phyloP scores from a whole-genome alignment of 148 eudicot species.

The Bassia scoparia region DNA sequence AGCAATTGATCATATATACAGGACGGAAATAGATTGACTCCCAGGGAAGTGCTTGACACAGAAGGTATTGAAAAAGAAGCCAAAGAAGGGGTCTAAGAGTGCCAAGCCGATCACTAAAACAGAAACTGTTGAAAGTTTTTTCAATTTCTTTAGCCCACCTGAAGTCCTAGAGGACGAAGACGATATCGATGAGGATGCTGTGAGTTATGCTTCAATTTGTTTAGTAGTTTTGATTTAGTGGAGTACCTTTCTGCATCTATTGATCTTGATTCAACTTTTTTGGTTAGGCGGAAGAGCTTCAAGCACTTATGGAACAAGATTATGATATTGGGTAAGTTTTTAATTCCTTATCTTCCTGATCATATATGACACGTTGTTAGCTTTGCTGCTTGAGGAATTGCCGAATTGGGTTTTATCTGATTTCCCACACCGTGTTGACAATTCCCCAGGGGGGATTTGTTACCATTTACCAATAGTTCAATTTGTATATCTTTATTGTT shows the following conservation, averaged over 20 bases:
- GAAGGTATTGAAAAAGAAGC: constrained; percentile 76
- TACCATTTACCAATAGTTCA: too few relatives aligned
- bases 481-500: too few relatives aligned
- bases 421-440: not conserved
- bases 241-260: not conserved
- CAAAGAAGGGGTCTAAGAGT: constrained; percentile 80
- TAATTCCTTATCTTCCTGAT: not conserved
- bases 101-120: constrained; percentile 64
- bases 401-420: too few relatives aligned
- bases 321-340: constrained; percentile 82
- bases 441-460: not conserved
- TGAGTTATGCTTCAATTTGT: constrained; percentile 27
- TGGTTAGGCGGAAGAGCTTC: constrained; percentile 77
- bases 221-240: not conserved
- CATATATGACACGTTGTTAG: not conserved
- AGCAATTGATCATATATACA: constrained; percentile 18
- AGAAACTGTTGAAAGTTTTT: constrained; percentile 77
- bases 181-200: constrained; percentile 71
- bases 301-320: constrained; percentile 81
- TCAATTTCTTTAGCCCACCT: constrained; percentile 90
- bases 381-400: not conserved
- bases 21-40: constrained; percentile 87
- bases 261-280: not conserved
- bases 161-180: constrained; percentile 81
- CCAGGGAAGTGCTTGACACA: constrained; percentile 88